Conservation (phyloP, 2,329 filamentous ascomycete species). For the Pseudogymnoascus sp. region DNA sequence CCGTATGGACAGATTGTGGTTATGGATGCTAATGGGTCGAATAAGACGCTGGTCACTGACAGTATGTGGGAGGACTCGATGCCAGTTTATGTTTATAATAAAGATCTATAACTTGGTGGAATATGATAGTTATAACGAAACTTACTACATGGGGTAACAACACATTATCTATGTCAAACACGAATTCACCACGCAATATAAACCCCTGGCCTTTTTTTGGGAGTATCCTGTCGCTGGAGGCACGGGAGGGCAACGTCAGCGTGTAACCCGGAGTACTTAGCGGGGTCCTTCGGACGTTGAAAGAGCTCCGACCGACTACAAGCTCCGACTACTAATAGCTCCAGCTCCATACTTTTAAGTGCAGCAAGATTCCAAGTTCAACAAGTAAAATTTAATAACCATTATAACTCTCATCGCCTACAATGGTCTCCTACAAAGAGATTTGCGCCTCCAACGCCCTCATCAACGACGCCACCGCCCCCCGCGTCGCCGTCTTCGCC, state of each 20-base stretch:
- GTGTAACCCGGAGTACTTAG: not conserved
- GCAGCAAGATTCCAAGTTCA: not conserved
- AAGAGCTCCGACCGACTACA: not conserved
- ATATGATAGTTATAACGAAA: not conserved
- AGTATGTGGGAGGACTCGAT: slow-evolving; percentile 29
- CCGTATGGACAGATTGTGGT: slow-evolving; percentile 36
- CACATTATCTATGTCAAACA: not conserved
- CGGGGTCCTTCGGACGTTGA: not conserved
- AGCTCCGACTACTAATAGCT: not conserved
- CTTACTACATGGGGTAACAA: not conserved
- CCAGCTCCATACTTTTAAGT: not conserved
- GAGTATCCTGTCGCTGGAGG: not conserved
- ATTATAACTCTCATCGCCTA: not conserved
- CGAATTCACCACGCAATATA: not conserved
- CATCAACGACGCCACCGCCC: slow-evolving; percentile 11
- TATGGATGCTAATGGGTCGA: slow-evolving; percentile 35
- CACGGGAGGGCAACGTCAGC: not conserved
- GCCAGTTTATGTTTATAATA: slow-evolving; percentile 22
- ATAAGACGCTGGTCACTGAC: slow-evolving; percentile 26
- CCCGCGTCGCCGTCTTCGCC: slow-evolving; percentile 35
- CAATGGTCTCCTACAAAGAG: not conserved
- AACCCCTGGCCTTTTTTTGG: not conserved
- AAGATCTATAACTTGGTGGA: not conserved
- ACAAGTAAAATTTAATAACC: not conserved
- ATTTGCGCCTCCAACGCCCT: slow-evolving; percentile 9